phyloP scores from a whole-genome alignment of 2,329 filamentous ascomycete species.

The Colletotrichum tropicale region DNA sequence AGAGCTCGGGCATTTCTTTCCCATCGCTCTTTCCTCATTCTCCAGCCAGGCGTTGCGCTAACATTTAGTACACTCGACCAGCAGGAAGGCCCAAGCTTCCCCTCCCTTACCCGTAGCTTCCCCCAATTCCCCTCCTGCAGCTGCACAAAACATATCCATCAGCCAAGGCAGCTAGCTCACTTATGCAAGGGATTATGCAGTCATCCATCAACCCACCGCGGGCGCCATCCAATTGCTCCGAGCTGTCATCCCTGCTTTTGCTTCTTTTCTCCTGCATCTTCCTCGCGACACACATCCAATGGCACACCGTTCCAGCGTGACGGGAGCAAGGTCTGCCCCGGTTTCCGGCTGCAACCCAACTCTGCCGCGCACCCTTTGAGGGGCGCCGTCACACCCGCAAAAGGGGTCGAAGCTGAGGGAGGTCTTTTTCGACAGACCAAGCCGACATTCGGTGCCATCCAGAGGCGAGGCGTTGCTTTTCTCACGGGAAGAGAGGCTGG shows the following conservation, averaged over 20 bases:
- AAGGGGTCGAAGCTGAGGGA: not conserved
- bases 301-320: not conserved
- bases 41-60: not conserved
- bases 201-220: not conserved
- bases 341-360: conserved; percentile 3
- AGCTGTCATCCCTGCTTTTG: not conserved
- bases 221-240: conserved; percentile 5
- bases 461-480: not conserved
- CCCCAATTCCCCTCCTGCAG: not conserved
- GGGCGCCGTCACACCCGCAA: not conserved
- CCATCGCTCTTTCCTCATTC: not conserved
- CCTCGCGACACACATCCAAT: not conserved
- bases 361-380: not conserved
- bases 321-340: conserved; percentile 1
- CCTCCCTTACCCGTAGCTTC: not conserved
- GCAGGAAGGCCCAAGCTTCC: not conserved
- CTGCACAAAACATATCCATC: not conserved
- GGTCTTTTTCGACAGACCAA: not conserved
- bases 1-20: not conserved
- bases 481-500: not conserved
- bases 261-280: not conserved
- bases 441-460: not conserved
- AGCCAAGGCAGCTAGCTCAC: not conserved
- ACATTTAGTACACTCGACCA: not conserved
- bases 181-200: conserved; percentile 1